Conservation (phyloP, 2,329 filamentous ascomycete species). For the Dendryphion nanum region DNA sequence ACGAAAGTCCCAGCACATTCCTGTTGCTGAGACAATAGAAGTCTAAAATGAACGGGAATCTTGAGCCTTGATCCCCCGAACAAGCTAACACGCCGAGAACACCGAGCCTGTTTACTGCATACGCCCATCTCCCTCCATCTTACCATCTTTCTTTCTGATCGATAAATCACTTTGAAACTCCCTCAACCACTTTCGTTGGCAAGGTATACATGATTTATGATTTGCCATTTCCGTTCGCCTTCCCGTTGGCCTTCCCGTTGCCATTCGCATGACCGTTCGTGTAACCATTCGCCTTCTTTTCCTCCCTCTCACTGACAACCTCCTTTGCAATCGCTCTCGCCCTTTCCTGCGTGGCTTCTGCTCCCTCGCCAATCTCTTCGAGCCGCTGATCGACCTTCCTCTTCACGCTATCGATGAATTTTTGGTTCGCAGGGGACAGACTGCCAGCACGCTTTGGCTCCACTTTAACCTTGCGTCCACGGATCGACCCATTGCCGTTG, state of each 20-base stretch:
- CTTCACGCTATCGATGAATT: constrained; percentile 29
- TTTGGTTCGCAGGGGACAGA: constrained; percentile 32
- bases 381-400: constrained; percentile 25
- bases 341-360: constrained; percentile 19
- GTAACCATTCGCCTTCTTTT: background rate
- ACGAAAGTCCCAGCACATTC: no score
- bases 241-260: background rate
- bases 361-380: constrained; percentile 25
- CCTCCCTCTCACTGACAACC: constrained; percentile 18
- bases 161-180: no score
- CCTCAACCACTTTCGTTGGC: no score
- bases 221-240: background rate
- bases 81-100: no score
- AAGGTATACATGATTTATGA: no score
- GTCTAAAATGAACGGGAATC: no score
- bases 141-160: no score
- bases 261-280: background rate
- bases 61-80: no score
- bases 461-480: constrained; percentile 21
- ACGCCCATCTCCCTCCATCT: no score
- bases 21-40: no score
- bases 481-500: constrained; percentile 11
- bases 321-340: constrained; percentile 26
- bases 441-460: constrained; percentile 20
- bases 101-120: no score